Evolutionary conservation across 768 basidiomycete genomes (phyloP), one percentile per base, ranked within the genome.

Genomic region (Phaeolepiota aurea): DNA sequence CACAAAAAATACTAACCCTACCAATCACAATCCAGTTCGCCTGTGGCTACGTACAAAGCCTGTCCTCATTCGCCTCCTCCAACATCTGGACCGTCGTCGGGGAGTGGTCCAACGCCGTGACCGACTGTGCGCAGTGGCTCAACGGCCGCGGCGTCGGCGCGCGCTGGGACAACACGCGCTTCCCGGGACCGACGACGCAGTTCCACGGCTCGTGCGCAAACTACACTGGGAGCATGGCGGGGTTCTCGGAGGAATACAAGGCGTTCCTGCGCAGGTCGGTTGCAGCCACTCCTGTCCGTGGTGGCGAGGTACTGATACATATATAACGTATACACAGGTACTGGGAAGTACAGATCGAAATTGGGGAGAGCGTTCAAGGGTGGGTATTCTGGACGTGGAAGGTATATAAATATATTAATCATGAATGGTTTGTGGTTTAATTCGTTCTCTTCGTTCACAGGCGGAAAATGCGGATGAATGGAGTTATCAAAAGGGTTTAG

Each of bases 321-420:
- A 1, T 45, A n/a, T 25, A 10, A 11, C 15, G 37, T 31, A 22
- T 40, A 32, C 32, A 32, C 20, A 79, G 77, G 54, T 87, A 84
- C 48, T 91, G 82, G 72, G 87, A 91, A 53, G 79, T 78, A 3
- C 88, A 90, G 58, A 76, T 81, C 11, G 74, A 73, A 43, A 69
- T 85, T 38, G 87, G 82, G 15, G 87, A 90, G 59, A 66, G 65
- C 22, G 71, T 79, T 11, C 70, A 76, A 32, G 82, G 84, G 14
- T 86, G 84, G 83, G 64, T 82, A 3, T 83, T 70, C 48, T 85
- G 82, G 82, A 76, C 83, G 4, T 86, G 84, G 84, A 86, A 85
- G 72, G 81, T 77, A 36, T 18, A 69, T 48, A 14, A 15, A 28
- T 23, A n/a, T n/a, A n/a, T n/a, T n/a, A n/a, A n/a, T n/a, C n/a